Conservation (phyloP, 129 eudicot genomes). For the Tagetes erecta region DNA sequence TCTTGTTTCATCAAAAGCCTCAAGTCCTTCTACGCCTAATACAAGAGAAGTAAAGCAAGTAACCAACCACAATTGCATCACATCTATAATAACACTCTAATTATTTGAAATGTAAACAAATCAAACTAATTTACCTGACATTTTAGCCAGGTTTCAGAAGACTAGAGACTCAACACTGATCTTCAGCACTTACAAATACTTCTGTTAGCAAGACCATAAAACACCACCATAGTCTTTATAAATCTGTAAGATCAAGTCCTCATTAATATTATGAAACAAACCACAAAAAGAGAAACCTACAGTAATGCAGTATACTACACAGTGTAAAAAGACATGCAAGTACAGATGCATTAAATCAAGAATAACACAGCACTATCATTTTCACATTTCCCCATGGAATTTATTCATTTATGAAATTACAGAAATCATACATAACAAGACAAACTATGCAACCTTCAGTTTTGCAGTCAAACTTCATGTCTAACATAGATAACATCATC, state of each 20-base stretch:
- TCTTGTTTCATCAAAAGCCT: constrained; percentile 56
- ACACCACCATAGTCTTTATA: constrained; percentile 3
- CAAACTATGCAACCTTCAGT: constrained; percentile 16
- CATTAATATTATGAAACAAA: constrained; percentile 5
- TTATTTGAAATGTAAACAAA: background rate
- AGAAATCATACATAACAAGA: constrained; percentile 17
- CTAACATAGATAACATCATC: constrained; percentile 1
- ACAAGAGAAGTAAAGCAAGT: background rate
- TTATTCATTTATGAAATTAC: constrained; percentile 7
- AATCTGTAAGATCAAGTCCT: constrained; percentile 21
- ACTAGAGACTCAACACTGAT: constrained; percentile 28
- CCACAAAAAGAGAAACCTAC: constrained; percentile 4
- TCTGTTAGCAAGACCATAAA: constrained; percentile 30
- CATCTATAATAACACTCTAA: background rate
- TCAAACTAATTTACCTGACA: constrained; percentile 56
- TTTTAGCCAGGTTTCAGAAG: constrained; percentile 47
- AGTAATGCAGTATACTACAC: background rate
- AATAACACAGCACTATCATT: constrained; percentile 2
- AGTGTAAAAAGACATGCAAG: constrained; percentile 26
- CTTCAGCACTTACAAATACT: constrained; percentile 24
- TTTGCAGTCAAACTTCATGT: constrained; percentile 18
- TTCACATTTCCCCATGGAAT: constrained; percentile 14
- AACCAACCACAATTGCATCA: background rate
- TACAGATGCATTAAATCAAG: constrained; percentile 17
- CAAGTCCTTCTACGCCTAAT: constrained; percentile 54